Evolutionary conservation across 1,284 basidiomycete species (phyloP).

Genomic region (Puccinia coronata): DNA sequence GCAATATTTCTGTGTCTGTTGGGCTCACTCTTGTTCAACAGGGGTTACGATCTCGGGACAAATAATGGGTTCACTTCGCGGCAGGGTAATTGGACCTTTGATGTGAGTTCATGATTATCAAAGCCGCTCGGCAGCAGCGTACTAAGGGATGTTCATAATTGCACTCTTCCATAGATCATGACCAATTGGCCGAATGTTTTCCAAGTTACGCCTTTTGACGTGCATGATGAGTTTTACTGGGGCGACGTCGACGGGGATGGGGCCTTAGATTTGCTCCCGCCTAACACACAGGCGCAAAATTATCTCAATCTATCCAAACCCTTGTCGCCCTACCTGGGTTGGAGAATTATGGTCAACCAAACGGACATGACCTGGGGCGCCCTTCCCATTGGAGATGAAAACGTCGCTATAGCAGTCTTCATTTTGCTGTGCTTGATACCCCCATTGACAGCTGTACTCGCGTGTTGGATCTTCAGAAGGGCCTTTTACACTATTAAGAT

Average conservation of each 20-base stretch:
- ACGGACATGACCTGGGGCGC: slow-evolving; percentile 73
- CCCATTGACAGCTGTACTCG: slow-evolving; percentile 75
- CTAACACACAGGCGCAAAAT: slow-evolving; percentile 77
- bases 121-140: neutral
- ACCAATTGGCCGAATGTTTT: slow-evolving; percentile 81
- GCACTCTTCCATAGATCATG: slow-evolving; percentile 64
- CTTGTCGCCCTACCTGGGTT: slow-evolving; percentile 69
- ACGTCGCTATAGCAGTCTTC: slow-evolving; percentile 78
- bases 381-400: slow-evolving; percentile 75
- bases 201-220: slow-evolving; percentile 83
- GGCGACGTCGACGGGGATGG: slow-evolving; percentile 84
- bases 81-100: slow-evolving; percentile 72
- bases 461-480: slow-evolving; percentile 85
- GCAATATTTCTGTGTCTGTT: neutral
- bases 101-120: slow-evolving; percentile 55
- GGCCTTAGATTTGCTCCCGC: slow-evolving; percentile 80
- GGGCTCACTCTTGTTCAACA: neutral
- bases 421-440: slow-evolving; percentile 77
- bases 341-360: slow-evolving; percentile 79
- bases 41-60: slow-evolving; percentile 78
- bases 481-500: slow-evolving; percentile 91
- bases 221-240: slow-evolving; percentile 78
- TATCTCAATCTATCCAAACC: slow-evolving; percentile 77
- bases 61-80: slow-evolving; percentile 67
- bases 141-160: neutral